Evolutionary conservation across 1,284 basidiomycete genomes (phyloP).

Genomic region (Clitocybe nebularis): DNA sequence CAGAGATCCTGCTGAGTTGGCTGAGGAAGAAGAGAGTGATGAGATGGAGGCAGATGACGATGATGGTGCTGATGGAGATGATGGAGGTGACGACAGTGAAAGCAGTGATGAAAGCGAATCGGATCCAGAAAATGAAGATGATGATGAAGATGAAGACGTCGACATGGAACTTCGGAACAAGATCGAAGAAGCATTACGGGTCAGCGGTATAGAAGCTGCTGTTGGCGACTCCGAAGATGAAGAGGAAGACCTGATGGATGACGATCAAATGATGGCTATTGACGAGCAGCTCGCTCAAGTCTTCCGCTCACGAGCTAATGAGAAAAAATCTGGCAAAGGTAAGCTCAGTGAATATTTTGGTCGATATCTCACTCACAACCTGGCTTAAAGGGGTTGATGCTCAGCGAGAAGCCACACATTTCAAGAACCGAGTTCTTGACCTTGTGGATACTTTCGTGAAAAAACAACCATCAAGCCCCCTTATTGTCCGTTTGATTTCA

Average conservation of each 20-base stretch:
- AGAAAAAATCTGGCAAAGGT: constrained; percentile 66
- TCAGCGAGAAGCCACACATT: constrained; percentile 84
- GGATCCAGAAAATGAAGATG: constrained; percentile 46
- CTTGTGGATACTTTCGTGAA: constrained; percentile 83
- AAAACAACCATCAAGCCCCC: constrained; percentile 67
- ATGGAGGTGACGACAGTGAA: constrained; percentile 36
- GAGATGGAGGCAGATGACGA: constrained; percentile 35
- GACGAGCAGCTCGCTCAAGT: constrained; percentile 91
- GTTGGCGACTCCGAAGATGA: constrained; percentile 46
- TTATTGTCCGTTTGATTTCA: constrained; percentile 65
- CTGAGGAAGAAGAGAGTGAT: constrained; percentile 44
- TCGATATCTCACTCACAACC: neutral
- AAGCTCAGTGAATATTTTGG: constrained; percentile 16
- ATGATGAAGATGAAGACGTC: constrained; percentile 42
- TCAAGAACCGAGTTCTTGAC: constrained; percentile 94
- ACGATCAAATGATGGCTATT: constrained; percentile 96
- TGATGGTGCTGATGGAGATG: constrained; percentile 38
- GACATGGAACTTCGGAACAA: constrained; percentile 73
- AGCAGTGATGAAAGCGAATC: constrained; percentile 29
- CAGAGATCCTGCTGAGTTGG: constrained; percentile 57
- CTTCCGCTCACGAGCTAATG: constrained; percentile 70
- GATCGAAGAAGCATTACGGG: constrained; percentile 75
- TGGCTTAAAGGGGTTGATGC: constrained; percentile 52
- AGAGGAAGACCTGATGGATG: constrained; percentile 82
- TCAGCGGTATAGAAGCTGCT: constrained; percentile 63